These are phyloP conservation scores for Mucor velutinosus DNA, from an alignment of 371 early-diverging fungal genomes.

Conservation along the genomic window DNA sequence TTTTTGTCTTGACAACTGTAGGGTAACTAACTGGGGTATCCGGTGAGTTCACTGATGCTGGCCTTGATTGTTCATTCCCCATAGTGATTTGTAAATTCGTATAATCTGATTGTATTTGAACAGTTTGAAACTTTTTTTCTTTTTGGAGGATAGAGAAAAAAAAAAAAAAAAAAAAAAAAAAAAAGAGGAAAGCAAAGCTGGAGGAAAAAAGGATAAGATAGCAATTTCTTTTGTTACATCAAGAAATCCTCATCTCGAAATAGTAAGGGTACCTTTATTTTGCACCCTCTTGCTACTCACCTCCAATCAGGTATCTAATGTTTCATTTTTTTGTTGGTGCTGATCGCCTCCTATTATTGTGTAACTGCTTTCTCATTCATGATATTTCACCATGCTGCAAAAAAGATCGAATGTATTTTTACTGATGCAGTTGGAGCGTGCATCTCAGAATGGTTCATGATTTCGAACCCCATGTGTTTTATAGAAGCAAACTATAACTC, in stretches of 20 bases:
- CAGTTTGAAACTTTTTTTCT: background rate
- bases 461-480: background rate
- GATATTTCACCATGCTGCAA: background rate
- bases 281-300: background rate
- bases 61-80: slow-evolving; percentile 22
- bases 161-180: no score
- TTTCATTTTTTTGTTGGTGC: background rate
- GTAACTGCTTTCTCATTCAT: background rate
- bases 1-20: background rate
- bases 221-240: background rate
- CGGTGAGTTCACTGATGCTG: background rate
- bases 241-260: background rate
- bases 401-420: background rate
- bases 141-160: background rate
- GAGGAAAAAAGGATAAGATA: background rate
- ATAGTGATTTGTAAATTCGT: slow-evolving; percentile 4
- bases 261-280: slow-evolving; percentile 2
- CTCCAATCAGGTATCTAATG: slow-evolving; percentile 1
- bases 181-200: background rate
- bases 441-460: background rate
- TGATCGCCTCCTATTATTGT: slow-evolving; percentile 1
- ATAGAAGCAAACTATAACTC: background rate
- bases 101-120: background rate
- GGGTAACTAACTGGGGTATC: slow-evolving; percentile 8
- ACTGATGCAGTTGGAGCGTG: background rate